These are phyloP conservation scores for Lablab purpureus DNA, from an alignment of 306 rosid species.

Conservation along the genomic window DNA sequence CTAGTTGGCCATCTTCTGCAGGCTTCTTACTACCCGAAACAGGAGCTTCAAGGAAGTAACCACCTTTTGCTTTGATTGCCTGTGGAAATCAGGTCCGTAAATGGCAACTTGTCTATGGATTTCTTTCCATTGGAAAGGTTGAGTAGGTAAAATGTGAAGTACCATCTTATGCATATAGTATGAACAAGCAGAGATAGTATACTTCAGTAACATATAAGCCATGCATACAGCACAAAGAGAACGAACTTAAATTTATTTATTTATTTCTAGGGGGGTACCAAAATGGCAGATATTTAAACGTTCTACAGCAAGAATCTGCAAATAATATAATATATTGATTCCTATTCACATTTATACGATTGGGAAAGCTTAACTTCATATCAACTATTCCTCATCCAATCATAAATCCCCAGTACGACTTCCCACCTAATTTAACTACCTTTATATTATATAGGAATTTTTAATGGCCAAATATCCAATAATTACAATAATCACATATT, in stretches of 20 bases:
- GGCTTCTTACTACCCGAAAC: constrained; percentile 99
- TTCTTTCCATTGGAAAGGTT: constrained; percentile 15
- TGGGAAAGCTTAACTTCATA: background rate
- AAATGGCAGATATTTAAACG: background rate
- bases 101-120: constrained; percentile 27
- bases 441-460: background rate
- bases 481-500: constrained; percentile 15
- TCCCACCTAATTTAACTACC: constrained; percentile 15
- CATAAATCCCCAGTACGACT: constrained; percentile 15
- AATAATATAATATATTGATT: background rate
- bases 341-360: background rate
- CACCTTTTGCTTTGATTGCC: constrained; percentile 74
- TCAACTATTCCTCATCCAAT: background rate
- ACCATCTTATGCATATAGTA: constrained; percentile 38
- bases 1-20: constrained; percentile 95
- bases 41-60: constrained; percentile 84
- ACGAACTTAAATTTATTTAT: background rate
- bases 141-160: constrained; percentile 9
- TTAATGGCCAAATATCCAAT: constrained; percentile 13
- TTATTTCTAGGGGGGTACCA: background rate
- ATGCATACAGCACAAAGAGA: constrained; percentile 13
- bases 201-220: background rate
- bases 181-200: constrained; percentile 9
- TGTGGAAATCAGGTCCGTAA: constrained; percentile 48
- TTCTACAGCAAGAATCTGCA: constrained; percentile 16